A percentile compares a stretch with the other conserved stretches of the same genome.
Evolutionary conservation across 106 monocot species (phyloP).

Genomic region (Phalaenopsis aphrodite): DNA sequence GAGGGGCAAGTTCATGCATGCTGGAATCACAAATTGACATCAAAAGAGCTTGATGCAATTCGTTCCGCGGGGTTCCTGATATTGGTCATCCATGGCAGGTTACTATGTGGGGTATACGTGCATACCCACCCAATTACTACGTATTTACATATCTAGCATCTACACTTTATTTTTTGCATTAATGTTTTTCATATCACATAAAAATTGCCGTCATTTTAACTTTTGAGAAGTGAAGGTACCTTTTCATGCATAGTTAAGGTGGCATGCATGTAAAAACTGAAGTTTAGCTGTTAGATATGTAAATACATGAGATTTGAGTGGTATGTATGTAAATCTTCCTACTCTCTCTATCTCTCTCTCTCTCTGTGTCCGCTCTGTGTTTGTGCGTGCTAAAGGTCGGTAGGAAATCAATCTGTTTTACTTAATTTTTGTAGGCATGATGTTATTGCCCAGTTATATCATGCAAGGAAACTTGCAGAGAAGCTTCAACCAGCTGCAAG

Average conservation of each 20-base stretch:
- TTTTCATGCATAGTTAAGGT: too few relatives aligned
- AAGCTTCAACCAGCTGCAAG: conserved; percentile 71
- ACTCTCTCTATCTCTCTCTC: conserved; percentile 4
- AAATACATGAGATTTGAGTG: too few relatives aligned
- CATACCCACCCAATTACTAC: too few relatives aligned
- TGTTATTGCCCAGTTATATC: conserved; percentile 80
- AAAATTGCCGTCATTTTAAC: too few relatives aligned
- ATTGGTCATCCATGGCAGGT: conserved; percentile 95
- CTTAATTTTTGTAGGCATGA: conserved; percentile 58
- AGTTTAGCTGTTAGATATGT: too few relatives aligned
- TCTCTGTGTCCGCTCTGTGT: not conserved
- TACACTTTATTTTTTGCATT: too few relatives aligned
- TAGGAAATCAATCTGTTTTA: conserved; percentile 5
- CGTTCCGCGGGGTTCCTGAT: conserved; percentile 68
- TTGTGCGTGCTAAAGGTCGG: not conserved
- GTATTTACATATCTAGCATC: too few relatives aligned
- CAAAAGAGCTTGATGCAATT: conserved; percentile 72
- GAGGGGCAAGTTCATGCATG: conserved; percentile 96
- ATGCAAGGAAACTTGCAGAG: conserved; percentile 73
- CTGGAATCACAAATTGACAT: conserved; percentile 79
- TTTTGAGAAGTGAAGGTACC: too few relatives aligned
- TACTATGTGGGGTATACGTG: not conserved
- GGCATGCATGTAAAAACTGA: too few relatives aligned
- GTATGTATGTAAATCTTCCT: too few relatives aligned
- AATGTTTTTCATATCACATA: too few relatives aligned